These are phyloP conservation scores for Macrophomina pseudophaseolina DNA, from an alignment of 2,329 filamentous ascomycete species.

Conservation along the genomic window DNA sequence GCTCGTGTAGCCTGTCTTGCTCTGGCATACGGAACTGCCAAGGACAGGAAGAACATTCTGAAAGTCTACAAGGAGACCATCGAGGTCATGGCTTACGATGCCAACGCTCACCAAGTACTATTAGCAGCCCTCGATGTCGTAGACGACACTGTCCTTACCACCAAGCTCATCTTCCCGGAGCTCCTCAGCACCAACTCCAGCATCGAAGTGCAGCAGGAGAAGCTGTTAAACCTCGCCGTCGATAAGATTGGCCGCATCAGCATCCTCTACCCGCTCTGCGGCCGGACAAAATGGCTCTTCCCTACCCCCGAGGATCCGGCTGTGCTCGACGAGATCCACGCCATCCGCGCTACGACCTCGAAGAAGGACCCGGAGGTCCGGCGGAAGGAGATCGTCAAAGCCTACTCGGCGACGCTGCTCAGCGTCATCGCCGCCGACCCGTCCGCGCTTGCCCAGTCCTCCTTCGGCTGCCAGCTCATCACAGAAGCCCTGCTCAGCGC, in stretches of 20 bases:
- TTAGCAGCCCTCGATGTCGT: slow-evolving; percentile 88
- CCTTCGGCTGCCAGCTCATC: slow-evolving; percentile 87
- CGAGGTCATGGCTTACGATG: slow-evolving; percentile 81
- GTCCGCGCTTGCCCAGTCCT: slow-evolving; percentile 70
- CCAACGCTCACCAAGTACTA: slow-evolving; percentile 78
- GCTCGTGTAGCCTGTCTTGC: slow-evolving; percentile 80
- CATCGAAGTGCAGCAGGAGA: slow-evolving; percentile 60
- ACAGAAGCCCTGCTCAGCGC: slow-evolving; percentile 79
- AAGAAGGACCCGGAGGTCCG: slow-evolving; percentile 87
- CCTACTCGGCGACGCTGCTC: slow-evolving; percentile 76
- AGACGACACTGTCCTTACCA: slow-evolving; percentile 88
- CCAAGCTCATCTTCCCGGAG: slow-evolving; percentile 86
- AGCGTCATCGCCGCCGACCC: slow-evolving; percentile 73
- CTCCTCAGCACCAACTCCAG: slow-evolving; percentile 62
- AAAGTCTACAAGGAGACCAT: slow-evolving; percentile 90
- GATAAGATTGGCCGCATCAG: slow-evolving; percentile 69
- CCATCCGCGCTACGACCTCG: slow-evolving; percentile 80
- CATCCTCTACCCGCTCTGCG: slow-evolving; percentile 80
- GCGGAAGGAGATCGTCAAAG: slow-evolving; percentile 75
- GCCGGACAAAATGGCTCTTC: slow-evolving; percentile 66
- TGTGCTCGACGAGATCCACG: slow-evolving; percentile 75
- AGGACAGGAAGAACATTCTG: slow-evolving; percentile 88
- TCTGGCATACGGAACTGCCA: slow-evolving; percentile 83
- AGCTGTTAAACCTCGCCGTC: slow-evolving; percentile 67
- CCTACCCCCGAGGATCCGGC: slow-evolving; percentile 58